Evolutionary conservation across 164 flowering plant genomes (phyloP).

Genomic region (Aristolochia contorta): DNA sequence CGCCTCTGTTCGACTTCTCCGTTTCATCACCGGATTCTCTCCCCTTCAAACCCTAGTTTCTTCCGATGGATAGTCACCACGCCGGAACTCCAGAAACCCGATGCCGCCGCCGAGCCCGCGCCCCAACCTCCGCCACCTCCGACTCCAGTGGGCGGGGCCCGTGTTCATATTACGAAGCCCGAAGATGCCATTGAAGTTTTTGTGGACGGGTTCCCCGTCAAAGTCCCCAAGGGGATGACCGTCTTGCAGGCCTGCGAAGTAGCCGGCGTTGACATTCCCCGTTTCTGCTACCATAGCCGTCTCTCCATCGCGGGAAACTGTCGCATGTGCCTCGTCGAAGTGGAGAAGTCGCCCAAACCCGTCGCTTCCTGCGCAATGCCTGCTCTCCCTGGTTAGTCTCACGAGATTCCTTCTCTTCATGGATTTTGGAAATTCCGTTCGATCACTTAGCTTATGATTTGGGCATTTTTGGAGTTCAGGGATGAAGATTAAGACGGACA

Average conservation of each 20-base stretch:
- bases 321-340: constrained; percentile 97
- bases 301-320: constrained; percentile 97
- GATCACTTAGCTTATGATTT: background rate
- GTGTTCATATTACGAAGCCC: constrained; percentile 61
- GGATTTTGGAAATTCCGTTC: background rate
- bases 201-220: constrained; percentile 90
- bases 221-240: constrained; percentile 89
- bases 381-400: constrained; percentile 76
- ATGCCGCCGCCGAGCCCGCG: constrained; percentile 27
- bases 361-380: constrained; percentile 99
- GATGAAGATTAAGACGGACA: constrained; percentile 97
- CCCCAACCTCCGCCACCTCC: constrained; percentile 35
- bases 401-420: background rate
- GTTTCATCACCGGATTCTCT: constrained; percentile 11
- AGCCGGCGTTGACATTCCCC: constrained; percentile 92
- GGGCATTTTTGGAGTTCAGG: constrained; percentile 28
- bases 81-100: constrained; percentile 65
- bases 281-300: constrained; percentile 88
- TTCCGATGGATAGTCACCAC: constrained; percentile 48
- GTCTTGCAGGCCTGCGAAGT: constrained; percentile 94
- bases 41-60: constrained; percentile 14
- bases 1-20: constrained; percentile 5
- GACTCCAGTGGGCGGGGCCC: constrained; percentile 65
- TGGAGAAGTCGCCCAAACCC: constrained; percentile 98
- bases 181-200: constrained; percentile 91